Percentiles rank a stretch among this genome's conserved stretches.
Evolutionary conservation across 805 yeast genomes (phyloP).

Genomic region (Hagleromyces aurorensis): DNA sequence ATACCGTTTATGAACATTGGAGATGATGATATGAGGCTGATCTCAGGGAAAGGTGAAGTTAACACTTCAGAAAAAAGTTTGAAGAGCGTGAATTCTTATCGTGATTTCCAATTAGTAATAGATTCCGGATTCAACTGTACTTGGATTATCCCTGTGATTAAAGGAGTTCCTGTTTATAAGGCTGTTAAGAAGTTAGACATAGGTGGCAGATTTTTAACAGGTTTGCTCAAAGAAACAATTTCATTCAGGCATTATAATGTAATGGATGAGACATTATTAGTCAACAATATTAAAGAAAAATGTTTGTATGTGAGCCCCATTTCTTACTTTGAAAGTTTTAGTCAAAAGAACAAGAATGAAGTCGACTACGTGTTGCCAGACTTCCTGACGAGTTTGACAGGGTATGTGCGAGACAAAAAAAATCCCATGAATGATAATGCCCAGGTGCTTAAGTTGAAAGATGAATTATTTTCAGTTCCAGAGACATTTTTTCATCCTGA

Average conservation of each 20-base stretch:
- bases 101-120: slow-evolving; percentile 69
- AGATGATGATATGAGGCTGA: slow-evolving; percentile 5
- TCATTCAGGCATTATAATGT: slow-evolving; percentile 91
- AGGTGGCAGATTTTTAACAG: slow-evolving; percentile 81
- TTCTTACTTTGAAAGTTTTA: slow-evolving; percentile 34
- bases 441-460: slow-evolving; percentile 62
- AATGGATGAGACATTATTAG: slow-evolving; percentile 78
- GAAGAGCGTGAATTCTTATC: slow-evolving; percentile 16
- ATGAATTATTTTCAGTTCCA: slow-evolving; percentile 84
- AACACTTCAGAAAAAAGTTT: not conserved
- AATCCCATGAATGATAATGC: slow-evolving; percentile 38
- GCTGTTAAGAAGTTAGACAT: slow-evolving; percentile 74
- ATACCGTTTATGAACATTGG: slow-evolving; percentile 49
- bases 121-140: slow-evolving; percentile 88
- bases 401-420: slow-evolving; percentile 46
- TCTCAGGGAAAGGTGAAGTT: slow-evolving; percentile 19
- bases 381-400: slow-evolving; percentile 69
- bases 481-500: slow-evolving; percentile 85
- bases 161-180: slow-evolving; percentile 67
- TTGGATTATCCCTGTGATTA: slow-evolving; percentile 76
- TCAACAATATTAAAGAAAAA: slow-evolving; percentile 78
- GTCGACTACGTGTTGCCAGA: slow-evolving; percentile 83
- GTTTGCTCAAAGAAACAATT: slow-evolving; percentile 72
- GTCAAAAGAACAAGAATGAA: slow-evolving; percentile 28
- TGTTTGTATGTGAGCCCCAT: slow-evolving; percentile 39